Percentiles rank a stretch among this genome's conserved stretches.
Conservation (phyloP, 768 basidiomycete genomes). For the Rhodotorula diobovata region DNA sequence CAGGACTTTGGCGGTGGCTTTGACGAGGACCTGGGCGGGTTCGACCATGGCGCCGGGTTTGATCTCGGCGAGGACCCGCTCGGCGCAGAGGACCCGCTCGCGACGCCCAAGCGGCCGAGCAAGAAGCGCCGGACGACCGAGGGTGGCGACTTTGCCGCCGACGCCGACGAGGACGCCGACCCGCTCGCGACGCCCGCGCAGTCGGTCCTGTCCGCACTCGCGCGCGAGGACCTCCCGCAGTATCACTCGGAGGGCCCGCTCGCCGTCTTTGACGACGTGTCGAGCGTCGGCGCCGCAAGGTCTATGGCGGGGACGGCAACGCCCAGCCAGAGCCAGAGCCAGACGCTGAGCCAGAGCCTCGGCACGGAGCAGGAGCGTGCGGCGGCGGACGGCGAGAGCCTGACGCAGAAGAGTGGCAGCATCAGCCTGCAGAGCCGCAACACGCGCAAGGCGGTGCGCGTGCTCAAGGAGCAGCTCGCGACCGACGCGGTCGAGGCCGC, state of each 20-base stretch:
- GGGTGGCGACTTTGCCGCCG: background rate
- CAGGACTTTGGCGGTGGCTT: conserved; percentile 19
- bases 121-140: conserved; percentile 30
- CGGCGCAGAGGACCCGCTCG: conserved; percentile 6
- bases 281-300: background rate
- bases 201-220: conserved; percentile 5
- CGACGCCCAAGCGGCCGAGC: conserved; percentile 12
- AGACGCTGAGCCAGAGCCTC: conserved; percentile 16
- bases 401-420: conserved; percentile 32
- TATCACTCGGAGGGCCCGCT: conserved; percentile 36
- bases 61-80: conserved; percentile 20
- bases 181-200: conserved; percentile 3
- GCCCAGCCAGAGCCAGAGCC: conserved; percentile 2
- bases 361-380: conserved; percentile 20
- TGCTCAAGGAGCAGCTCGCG: conserved; percentile 70
- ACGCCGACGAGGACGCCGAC: background rate
- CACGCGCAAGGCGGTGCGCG: conserved; percentile 72
- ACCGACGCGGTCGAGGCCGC: conserved; percentile 17
- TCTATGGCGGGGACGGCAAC: background rate
- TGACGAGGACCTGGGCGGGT: conserved; percentile 36
- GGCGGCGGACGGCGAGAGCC: conserved; percentile 11
- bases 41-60: conserved; percentile 20
- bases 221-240: conserved; percentile 14
- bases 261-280: conserved; percentile 50
- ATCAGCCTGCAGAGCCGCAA: conserved; percentile 55